Base-by-base conservation (phyloP, 2,329 filamentous ascomycete genomes). In the Fusarium miscanthi region DNA sequence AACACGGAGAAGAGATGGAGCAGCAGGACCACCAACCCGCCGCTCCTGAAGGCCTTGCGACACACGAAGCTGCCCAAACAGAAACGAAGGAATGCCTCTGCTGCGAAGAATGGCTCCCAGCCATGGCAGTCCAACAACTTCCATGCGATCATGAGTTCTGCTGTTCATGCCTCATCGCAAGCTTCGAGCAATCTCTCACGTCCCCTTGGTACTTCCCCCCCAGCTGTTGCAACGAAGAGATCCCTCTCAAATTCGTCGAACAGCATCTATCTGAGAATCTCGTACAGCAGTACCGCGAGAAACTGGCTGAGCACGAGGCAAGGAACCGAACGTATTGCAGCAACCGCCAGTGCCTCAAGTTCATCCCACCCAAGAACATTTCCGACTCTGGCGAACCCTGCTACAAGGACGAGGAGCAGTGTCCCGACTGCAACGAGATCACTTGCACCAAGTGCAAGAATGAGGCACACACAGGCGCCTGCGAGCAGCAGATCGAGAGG, bases 141-240 rank as follows among this genome's bases (percentile, higher is more conserved):
- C 76, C 83, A 51, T 81, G 87, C 78, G 6, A 74, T 0, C 86
- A 90, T 66, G 75, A 82, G 4, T 90, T 88, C 75, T 91, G 88
- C 71, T 77, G 74, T 0, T 69, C 62, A 2, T 91, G 89, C 70
- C 70, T 90, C 0, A 69, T 72, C 0, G 54, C 65, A 0, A 81
- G 87, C 0, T 85, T 90, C 70, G 19, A 70, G 1, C 57, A 75
- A 0, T 81, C 85, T 0, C 79, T 88, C 23, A 76, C 59, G 0
- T 84, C 88, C 64, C 85, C 90, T 52, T 80, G 81, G 0, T 70
- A 87, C 0, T 91, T 88, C 57, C 89, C 88, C 0, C 87, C 87
- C 0, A 79, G 82, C 9, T 91, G 88, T 76, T 90, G 88, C 69
- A 56, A 74, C 1, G 68, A 83, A 38, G 66, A 75, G 0, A 85